Evolutionary conservation across 1,139 yeast species (phyloP), one percentile per base, ranked within the genome.

Genomic region (Taiozyma sp.): DNA sequence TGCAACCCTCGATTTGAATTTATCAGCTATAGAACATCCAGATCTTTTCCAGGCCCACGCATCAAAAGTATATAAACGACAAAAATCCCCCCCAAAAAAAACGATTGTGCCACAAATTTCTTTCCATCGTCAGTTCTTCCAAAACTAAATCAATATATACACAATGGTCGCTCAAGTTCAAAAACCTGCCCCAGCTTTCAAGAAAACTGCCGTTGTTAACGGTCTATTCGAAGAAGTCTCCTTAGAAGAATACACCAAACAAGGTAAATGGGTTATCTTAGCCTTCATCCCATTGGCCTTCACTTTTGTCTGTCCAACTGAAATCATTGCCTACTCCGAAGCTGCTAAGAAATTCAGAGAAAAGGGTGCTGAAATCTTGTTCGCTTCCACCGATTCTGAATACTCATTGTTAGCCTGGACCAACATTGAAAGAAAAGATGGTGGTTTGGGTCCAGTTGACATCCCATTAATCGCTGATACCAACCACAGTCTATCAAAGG

Each of bases 241-340:
- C 55, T 84, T 93, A 66, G 97, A 91, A 68, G 88, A 89, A 78
- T 92, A 86, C 87, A 55, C 59, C 44, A 50, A 59, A 44, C 85
- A 87, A 80, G 98, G 98, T 70, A 89, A 93, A 78, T 93, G 97
- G 96, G 97, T 93, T 60, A 77, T 93, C 62, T 81, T 93, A 68
- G 98, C 96, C 61, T 93, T 93, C 79, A 87, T 93, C 73, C 99
- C 99, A 75, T 80, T 92, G 81, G 98, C 98, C 52, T 93, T 93
- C 91, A 93, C 99, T 59, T 93, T 93, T 66, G 98, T 93, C 61
- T 93, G 99, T 78, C 99, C 98, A 72, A 93, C 98, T 62, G 98
- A 92, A 80, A 91, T 92, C 79, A 85, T 93, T 75, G 98, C 98
- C 66, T 93, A 90, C 86, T 88, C 97, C 59, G 97, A 92, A 65